phyloP scores from a whole-genome alignment of 23 red algal genomes.

The Gracilariopsis chorda region DNA sequence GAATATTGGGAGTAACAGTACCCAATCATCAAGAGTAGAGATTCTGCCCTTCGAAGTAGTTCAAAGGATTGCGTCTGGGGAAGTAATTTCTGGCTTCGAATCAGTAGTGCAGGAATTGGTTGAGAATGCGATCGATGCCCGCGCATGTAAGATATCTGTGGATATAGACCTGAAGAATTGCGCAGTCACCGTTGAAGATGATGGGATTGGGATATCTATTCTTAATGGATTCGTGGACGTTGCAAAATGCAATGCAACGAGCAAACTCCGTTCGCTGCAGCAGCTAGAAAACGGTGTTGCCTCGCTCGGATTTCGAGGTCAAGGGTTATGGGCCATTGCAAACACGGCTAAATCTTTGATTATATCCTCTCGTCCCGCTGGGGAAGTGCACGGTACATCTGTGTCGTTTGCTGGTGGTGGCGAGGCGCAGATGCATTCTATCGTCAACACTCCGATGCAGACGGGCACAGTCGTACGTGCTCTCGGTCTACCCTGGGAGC shows the following conservation, averaged over 20 bases:
- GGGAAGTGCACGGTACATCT: neutral
- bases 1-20: too few species aligned
- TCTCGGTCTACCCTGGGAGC: conserved; percentile 21
- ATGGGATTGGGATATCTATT: conserved; percentile 58
- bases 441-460: neutral
- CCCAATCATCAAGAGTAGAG: neutral
- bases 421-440: neutral
- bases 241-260: conserved; percentile 67
- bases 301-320: conserved; percentile 83
- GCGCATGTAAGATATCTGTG: conserved; percentile 22
- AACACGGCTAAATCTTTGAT: conserved; percentile 3
- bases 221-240: conserved; percentile 17
- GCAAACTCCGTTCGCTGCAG: conserved; percentile 59
- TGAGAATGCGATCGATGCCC: conserved; percentile 81
- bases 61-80: conserved; percentile 80
- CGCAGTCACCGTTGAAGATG: conserved; percentile 39
- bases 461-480: conserved; percentile 55
- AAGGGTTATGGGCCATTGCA: conserved; percentile 77
- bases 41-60: conserved; percentile 65
- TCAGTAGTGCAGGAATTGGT: conserved; percentile 80
- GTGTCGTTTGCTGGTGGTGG: conserved; percentile 18
- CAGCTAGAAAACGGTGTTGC: conserved; percentile 50
- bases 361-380: neutral
- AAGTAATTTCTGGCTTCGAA: conserved; percentile 52
- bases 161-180: conserved; percentile 24